A percentile compares a stretch with the other conserved stretches of the same genome.
phyloP scores from a whole-genome alignment of 2,329 filamentous ascomycete species.

The Fusarium napiforme region DNA sequence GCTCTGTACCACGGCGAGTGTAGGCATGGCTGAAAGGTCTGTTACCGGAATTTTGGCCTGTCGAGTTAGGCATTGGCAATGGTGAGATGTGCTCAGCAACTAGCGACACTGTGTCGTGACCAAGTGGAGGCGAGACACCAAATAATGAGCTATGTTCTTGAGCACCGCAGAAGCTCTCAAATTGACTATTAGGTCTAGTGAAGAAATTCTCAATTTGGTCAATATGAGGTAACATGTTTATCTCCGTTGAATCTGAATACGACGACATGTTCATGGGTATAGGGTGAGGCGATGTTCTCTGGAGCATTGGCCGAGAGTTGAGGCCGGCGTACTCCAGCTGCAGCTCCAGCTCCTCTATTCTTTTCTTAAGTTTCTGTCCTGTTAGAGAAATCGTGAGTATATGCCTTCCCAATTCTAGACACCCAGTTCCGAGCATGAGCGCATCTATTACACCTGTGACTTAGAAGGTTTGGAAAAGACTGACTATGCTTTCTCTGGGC shows the following conservation, averaged over 20 bases:
- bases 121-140: neutral
- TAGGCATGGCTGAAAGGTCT: rapidly evolving
- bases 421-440: neutral
- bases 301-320: neutral
- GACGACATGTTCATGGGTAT: neutral
- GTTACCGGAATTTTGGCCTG: too few relatives aligned
- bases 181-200: neutral
- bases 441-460: rapidly evolving
- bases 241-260: neutral
- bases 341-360: neutral
- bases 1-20: neutral
- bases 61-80: neutral
- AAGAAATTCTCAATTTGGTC: neutral
- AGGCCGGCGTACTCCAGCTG: neutral
- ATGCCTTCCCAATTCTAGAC: too few relatives aligned
- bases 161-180: neutral
- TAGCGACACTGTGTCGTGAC: neutral
- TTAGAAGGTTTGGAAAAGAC: neutral
- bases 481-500: neutral
- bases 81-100: neutral
- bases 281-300: neutral
- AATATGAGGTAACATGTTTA: neutral
- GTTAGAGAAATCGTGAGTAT: neutral
- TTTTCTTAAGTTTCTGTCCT: neutral
- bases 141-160: neutral